These are phyloP conservation scores for Aspergillus sclerotialis DNA, from an alignment of 2,329 filamentous ascomycete species.

Conservation along the genomic window DNA sequence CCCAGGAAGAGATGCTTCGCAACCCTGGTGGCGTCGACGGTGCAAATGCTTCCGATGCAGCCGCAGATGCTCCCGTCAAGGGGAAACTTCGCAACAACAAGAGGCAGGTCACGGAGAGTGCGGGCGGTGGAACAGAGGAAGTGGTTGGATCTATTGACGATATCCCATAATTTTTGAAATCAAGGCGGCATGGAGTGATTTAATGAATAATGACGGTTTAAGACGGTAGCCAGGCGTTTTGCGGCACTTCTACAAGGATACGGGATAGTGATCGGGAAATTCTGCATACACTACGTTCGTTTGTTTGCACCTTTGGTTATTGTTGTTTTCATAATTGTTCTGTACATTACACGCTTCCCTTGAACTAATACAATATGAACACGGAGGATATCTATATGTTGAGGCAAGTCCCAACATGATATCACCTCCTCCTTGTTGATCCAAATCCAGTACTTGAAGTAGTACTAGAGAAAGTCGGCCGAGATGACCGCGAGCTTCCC, in stretches of 20 bases:
- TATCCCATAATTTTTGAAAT: slow-evolving; percentile 14
- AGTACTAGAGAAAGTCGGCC: slow-evolving; percentile 26
- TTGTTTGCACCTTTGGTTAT: background rate
- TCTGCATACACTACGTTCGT: too few species aligned
- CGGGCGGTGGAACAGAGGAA: slow-evolving; percentile 33
- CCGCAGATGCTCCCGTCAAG: slow-evolving; percentile 19
- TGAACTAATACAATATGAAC: too few species aligned
- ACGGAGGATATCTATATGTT: too few species aligned
- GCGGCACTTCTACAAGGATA: background rate
- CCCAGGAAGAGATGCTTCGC: slow-evolving; percentile 36
- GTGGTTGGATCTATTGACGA: slow-evolving; percentile 35
- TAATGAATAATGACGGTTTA: slow-evolving; percentile 1
- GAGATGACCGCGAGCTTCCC: slow-evolving; percentile 25
- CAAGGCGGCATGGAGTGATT: slow-evolving; percentile 3
- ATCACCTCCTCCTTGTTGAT: slow-evolving; percentile 35
- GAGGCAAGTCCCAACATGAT: background rate
- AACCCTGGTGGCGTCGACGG: slow-evolving; percentile 28
- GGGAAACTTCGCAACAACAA: slow-evolving; percentile 22
- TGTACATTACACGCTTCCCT: slow-evolving; percentile 3
- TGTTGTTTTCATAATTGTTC: slow-evolving; percentile 1
- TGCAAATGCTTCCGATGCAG: slow-evolving; percentile 17
- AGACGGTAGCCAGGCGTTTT: slow-evolving; percentile 1
- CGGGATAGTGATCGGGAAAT: too few species aligned
- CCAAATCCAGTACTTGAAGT: slow-evolving; percentile 39
- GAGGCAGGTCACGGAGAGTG: slow-evolving; percentile 18